Evolutionary conservation across 345 rosid species (phyloP), one percentile per base, ranked within the genome.

Genomic region (Theobroma cacao): DNA sequence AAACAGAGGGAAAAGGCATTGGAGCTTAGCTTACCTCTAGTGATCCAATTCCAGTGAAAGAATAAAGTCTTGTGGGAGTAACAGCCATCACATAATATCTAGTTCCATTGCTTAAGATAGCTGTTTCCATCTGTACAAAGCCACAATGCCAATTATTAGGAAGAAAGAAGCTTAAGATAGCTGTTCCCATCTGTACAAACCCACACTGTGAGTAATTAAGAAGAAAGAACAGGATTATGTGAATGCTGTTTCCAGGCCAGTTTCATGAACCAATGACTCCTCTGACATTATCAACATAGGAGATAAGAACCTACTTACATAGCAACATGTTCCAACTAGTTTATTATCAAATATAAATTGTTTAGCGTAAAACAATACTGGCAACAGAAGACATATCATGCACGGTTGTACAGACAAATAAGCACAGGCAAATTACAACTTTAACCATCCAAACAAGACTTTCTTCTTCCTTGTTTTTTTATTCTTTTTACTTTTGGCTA

Each of bases 41-140:
- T 31, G 90, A 86, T 85, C 99, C 95, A 84, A 92, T 88, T 77
- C 99, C 99, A 41, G 99, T 96, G 79, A 88, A 96, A 22, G 99
- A 94, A 87, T 96, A 96, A 78, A 94, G 94, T 38, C 98, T 88
- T 38, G 99, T 96, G 45, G 98, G 99, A 84, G 98, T 94, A 67
- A 96, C 98, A 82, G 95, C 99, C 99, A 96, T 96, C 95, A 96
- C 91, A 81, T 94, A 96, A 84, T 89, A 94, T 84, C 98, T 90
- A 78, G 93, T 91, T 77, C 94, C 98, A 66, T 79, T 84, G 84
- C 84, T 84, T 74, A 90, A 68, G 80, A 52, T 90, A 75, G 99
- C 93, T 38, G 95, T 91, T 87, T 96, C 99, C 98, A 96, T 94
- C 99, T 96, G 84, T 41, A 69, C 69, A 61, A 64, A 65, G 58